Percentiles rank a stretch among this genome's conserved stretches.
These are phyloP conservation scores for Candida oleophila DNA, from an alignment of 805 yeast genomes.

Conservation along the genomic window DNA sequence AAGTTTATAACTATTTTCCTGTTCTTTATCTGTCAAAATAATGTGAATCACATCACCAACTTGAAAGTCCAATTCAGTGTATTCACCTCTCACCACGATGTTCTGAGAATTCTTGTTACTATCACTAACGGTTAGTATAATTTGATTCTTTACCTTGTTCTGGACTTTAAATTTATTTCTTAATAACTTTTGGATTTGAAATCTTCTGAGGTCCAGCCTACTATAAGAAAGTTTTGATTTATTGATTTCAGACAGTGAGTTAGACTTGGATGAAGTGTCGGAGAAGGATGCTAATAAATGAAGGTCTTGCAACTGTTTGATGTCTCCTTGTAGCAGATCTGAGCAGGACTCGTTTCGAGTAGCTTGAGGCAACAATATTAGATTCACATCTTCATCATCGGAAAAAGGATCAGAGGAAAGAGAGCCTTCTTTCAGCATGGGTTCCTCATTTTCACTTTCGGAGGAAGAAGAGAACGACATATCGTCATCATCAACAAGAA, in stretches of 20 bases:
- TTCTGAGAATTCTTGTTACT: conserved; percentile 29
- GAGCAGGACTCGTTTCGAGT: not conserved
- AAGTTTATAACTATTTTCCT: conserved; percentile 30
- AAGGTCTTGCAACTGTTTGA: conserved; percentile 11
- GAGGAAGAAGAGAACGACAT: not conserved
- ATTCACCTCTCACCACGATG: conserved; percentile 60
- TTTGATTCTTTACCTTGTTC: conserved; percentile 40
- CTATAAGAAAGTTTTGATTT: conserved; percentile 42
- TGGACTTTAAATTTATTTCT: conserved; percentile 28
- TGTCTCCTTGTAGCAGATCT: conserved; percentile 11
- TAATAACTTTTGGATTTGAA: conserved; percentile 38
- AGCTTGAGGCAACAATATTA: not conserved
- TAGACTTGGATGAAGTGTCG: not conserved
- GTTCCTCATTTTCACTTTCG: not conserved
- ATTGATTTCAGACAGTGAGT: not conserved
- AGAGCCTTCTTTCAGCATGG: not conserved
- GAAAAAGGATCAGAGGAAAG: conserved; percentile 28
- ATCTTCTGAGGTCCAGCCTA: conserved; percentile 49
- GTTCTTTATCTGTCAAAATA: conserved; percentile 41
- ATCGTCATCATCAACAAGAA: not conserved
- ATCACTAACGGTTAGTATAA: conserved; percentile 53
- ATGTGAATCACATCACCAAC: conserved; percentile 62
- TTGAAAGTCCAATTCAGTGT: conserved; percentile 49
- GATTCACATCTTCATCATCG: conserved; percentile 23
- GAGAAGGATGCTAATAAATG: conserved; percentile 1